Evolutionary conservation across 306 rosid genomes (phyloP).

Genomic region (Begonia fuchsioides): DNA sequence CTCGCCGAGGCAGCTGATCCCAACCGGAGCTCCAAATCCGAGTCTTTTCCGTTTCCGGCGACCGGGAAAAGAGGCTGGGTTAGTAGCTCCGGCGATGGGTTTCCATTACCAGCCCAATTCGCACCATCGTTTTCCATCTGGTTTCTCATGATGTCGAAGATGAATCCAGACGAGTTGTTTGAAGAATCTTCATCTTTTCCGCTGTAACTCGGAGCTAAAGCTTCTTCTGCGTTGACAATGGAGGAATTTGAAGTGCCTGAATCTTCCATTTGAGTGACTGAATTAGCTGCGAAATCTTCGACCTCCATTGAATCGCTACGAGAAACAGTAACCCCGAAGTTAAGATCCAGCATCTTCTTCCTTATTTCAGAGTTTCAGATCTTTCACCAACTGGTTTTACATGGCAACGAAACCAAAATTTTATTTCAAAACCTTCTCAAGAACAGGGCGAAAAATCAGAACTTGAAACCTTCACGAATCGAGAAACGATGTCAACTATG

Average conservation of each 20-base stretch:
- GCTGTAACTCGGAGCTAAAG: slow-evolving; percentile 4
- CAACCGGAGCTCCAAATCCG: slow-evolving; percentile 5
- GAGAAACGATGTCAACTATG: too few relatives aligned
- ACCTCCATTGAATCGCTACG: slow-evolving; percentile 7
- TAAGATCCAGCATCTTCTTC: slow-evolving; percentile 30
- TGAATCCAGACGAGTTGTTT: slow-evolving; percentile 17
- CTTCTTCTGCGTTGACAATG: slow-evolving; percentile 21
- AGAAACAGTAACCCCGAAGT: slow-evolving; percentile 13
- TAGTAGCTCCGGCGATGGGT: slow-evolving; percentile 5
- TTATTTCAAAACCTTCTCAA: too few relatives aligned
- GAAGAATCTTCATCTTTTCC: slow-evolving; percentile 12
- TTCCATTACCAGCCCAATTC: background rate
- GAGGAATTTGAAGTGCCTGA: slow-evolving; percentile 27
- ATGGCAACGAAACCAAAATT: too few relatives aligned
- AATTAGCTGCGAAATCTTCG: slow-evolving; percentile 4
- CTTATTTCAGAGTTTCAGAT: too few relatives aligned
- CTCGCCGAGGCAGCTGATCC: slow-evolving; percentile 10
- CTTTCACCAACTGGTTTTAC: too few relatives aligned
- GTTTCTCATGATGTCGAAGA: slow-evolving; percentile 29
- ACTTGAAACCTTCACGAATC: too few relatives aligned
- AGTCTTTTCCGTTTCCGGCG: slow-evolving; percentile 6
- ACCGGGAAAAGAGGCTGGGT: slow-evolving; percentile 23
- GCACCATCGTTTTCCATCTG: background rate
- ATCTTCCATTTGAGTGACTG: slow-evolving; percentile 10
- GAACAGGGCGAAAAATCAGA: too few relatives aligned